Percentiles rank a stretch among this genome's conserved stretches.
Conservation (phyloP, 148 eudicot species). For the Linanthus parryae region DNA sequence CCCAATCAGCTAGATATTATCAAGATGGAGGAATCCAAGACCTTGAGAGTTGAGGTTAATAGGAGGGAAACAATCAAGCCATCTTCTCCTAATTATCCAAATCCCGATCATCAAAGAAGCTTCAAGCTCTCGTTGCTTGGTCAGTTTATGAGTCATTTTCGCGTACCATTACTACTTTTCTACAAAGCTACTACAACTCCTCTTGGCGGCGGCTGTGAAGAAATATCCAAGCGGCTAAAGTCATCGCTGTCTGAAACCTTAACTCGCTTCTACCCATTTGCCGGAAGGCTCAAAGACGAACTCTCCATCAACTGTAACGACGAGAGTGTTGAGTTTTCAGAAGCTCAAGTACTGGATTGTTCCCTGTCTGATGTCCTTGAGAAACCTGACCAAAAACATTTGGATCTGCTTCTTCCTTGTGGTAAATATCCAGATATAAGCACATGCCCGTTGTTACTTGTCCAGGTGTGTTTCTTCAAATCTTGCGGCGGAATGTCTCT, state of each 20-base stretch:
- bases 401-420: slow-evolving; percentile 25
- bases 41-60: too few species aligned
- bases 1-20: too few species aligned
- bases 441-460: slow-evolving; percentile 15
- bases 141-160: slow-evolving; percentile 41
- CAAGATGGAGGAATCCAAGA: too few species aligned
- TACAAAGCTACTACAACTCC: slow-evolving; percentile 7
- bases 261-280: slow-evolving; percentile 34
- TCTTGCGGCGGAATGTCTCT: slow-evolving; percentile 63
- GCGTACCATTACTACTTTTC: slow-evolving; percentile 34
- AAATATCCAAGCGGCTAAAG: slow-evolving; percentile 17
- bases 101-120: slow-evolving; percentile 26
- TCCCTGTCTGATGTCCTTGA: slow-evolving; percentile 19
- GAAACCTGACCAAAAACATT: slow-evolving; percentile 10
- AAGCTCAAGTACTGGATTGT: slow-evolving; percentile 22
- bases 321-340: slow-evolving; percentile 29
- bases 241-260: slow-evolving; percentile 29
- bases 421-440: slow-evolving; percentile 3
- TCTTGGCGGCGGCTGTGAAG: slow-evolving; percentile 8
- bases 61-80: too few species aligned
- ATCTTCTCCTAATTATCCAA: slow-evolving; percentile 39
- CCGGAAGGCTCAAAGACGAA: slow-evolving; percentile 30
- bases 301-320: slow-evolving; percentile 33
- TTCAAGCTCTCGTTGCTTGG: slow-evolving; percentile 32
- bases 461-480: slow-evolving; percentile 39